These are phyloP conservation scores for Chrysosporium queenslandicum DNA, from an alignment of 2,329 filamentous ascomycete species.

Conservation along the genomic window DNA sequence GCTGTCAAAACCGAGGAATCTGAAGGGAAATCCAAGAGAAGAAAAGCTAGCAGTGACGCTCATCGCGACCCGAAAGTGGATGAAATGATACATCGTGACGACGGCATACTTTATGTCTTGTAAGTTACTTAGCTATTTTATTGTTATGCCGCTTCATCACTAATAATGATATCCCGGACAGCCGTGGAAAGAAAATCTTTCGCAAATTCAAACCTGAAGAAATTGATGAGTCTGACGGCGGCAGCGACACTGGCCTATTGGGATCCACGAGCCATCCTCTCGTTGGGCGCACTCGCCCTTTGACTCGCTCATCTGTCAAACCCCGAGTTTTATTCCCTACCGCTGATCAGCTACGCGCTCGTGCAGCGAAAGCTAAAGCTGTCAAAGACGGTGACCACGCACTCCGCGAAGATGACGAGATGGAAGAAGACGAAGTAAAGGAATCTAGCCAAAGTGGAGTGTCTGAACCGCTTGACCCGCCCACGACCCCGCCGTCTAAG, in stretches of 20 bases:
- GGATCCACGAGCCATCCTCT: constrained; percentile 26
- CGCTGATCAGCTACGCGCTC: constrained; percentile 32
- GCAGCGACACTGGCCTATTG: constrained; percentile 34
- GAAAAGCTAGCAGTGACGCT: constrained; percentile 24
- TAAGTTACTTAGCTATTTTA: constrained; percentile 38
- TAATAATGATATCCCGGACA: constrained; percentile 27
- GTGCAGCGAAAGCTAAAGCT: constrained; percentile 22
- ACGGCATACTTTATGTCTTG: constrained; percentile 54
- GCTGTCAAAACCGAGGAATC: constrained; percentile 19
- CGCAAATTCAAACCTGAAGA: constrained; percentile 42
- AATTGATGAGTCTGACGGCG: constrained; percentile 33
- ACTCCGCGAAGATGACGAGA: constrained; percentile 36
- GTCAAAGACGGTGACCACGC: constrained; percentile 17
- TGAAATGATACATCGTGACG: constrained; percentile 42
- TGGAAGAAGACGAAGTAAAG: constrained; percentile 13
- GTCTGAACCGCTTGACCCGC: constrained; percentile 17
- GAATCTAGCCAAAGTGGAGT: neutral
- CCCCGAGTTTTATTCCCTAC: constrained; percentile 51
- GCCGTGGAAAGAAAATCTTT: constrained; percentile 54
- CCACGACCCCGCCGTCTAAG: constrained; percentile 21
- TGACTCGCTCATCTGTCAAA: constrained; percentile 50
- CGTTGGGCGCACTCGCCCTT: constrained; percentile 33
- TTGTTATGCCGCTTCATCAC: constrained; percentile 10
- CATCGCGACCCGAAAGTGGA: constrained; percentile 38
- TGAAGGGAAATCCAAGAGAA: constrained; percentile 29